phyloP scores from a whole-genome alignment of 2,329 filamentous ascomycete species.

The Colletotrichum chrysophilum region DNA sequence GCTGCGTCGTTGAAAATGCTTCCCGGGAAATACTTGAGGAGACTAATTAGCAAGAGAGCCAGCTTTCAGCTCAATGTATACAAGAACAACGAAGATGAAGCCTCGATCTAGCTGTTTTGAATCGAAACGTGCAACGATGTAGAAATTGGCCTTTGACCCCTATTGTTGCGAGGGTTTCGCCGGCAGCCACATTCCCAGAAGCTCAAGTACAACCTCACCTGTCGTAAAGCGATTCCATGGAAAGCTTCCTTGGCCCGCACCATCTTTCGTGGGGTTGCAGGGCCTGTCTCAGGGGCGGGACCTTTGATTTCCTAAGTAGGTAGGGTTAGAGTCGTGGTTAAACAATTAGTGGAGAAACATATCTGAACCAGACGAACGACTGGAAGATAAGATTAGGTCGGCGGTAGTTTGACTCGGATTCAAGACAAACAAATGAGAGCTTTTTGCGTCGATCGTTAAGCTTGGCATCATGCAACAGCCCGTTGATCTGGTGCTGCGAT shows the following conservation, averaged over 20 bases:
- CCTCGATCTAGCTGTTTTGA: too few species aligned
- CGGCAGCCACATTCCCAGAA: too few species aligned
- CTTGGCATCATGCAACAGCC: not conserved
- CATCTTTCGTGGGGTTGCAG: not conserved
- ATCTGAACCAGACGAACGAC: not conserved
- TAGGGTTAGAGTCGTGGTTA: not conserved
- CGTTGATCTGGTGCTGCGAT: not conserved
- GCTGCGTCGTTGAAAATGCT: too few species aligned
- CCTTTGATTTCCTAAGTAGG: not conserved
- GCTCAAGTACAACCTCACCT: too few species aligned
- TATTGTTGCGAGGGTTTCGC: too few species aligned
- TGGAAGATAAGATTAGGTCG: not conserved
- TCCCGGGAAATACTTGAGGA: too few species aligned
- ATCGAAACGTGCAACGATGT: too few species aligned
- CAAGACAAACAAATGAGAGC: not conserved
- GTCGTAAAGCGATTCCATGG: too few species aligned
- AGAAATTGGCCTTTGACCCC: too few species aligned
- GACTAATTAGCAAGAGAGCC: too few species aligned
- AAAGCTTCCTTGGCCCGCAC: not conserved
- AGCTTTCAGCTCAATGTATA: too few species aligned
- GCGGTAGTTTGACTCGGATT: not conserved
- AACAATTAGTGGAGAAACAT: not conserved
- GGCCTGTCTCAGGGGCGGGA: not conserved
- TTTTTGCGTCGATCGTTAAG: not conserved
- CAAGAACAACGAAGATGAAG: too few species aligned